Conservation (phyloP, 2,329 filamentous ascomycete species). For the Elsinoe batatas region DNA sequence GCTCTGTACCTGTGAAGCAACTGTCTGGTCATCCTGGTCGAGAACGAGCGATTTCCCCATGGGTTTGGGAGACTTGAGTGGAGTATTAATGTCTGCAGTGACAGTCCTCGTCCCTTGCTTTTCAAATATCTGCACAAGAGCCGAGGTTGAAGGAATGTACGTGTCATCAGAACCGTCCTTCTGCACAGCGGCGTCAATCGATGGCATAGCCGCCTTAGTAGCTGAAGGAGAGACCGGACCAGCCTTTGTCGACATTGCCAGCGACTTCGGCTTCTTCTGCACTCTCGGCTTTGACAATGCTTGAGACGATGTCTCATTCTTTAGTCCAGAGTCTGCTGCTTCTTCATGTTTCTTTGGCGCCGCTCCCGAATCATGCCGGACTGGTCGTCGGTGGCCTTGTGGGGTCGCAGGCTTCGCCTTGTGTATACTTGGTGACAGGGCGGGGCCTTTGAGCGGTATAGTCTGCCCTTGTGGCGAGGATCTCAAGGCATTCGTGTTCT, state of each 20-base stretch:
- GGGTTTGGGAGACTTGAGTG: slow-evolving; percentile 35
- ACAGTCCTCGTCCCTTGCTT: slow-evolving; percentile 27
- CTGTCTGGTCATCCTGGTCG: slow-evolving; percentile 6
- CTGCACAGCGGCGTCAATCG: background rate
- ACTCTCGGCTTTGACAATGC: background rate
- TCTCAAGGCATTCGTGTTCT: background rate
- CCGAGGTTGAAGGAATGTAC: slow-evolving; percentile 52
- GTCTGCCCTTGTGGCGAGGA: background rate
- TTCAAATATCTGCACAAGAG: slow-evolving; percentile 62
- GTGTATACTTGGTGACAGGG: background rate
- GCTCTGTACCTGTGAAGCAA: slow-evolving; percentile 1
- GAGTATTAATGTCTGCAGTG: slow-evolving; percentile 22
- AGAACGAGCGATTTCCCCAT: slow-evolving; percentile 17
- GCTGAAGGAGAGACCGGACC: background rate
- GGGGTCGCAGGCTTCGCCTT: background rate
- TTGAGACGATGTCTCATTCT: background rate
- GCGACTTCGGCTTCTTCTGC: slow-evolving; percentile 7
- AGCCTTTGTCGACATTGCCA: background rate
- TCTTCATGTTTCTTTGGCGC: background rate
- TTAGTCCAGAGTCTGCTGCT: background rate
- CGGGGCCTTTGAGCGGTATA: background rate
- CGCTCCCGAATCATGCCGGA: slow-evolving; percentile 11
- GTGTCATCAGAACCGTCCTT: slow-evolving; percentile 40
- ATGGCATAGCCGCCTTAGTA: background rate
- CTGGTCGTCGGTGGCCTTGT: background rate